Conservation (phyloP, 164 flowering plant genomes). For the Vitis amurensis region DNA sequence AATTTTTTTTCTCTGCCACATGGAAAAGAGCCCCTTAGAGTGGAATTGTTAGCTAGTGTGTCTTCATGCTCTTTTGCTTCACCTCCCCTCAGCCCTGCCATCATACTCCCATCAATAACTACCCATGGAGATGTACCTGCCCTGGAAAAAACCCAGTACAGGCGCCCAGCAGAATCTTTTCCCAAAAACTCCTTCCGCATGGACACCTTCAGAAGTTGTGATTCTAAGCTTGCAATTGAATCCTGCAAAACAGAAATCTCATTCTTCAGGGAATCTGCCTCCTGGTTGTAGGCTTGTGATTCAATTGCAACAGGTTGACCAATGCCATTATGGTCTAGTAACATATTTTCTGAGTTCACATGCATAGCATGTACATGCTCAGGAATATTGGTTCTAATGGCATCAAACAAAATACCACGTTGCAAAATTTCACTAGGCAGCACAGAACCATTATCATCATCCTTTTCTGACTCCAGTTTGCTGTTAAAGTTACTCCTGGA, state of each 20-base stretch:
- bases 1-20: constrained; percentile 8
- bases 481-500: too few species aligned
- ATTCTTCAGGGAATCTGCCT: constrained; percentile 32
- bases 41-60: background rate
- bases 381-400: too few species aligned
- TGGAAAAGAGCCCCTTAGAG: constrained; percentile 7
- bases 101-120: constrained; percentile 49
- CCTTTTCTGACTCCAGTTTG: constrained; percentile 13
- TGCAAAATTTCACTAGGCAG: background rate
- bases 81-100: constrained; percentile 14
- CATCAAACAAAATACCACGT: too few species aligned
- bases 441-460: constrained; percentile 35
- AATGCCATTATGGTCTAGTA: too few species aligned
- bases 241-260: constrained; percentile 45
- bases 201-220: constrained; percentile 57
- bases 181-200: constrained; percentile 74
- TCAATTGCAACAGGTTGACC: too few species aligned
- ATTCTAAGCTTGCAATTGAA: constrained; percentile 43
- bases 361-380: too few species aligned
- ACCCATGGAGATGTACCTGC: constrained; percentile 46
- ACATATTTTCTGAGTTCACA: too few species aligned
- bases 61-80: constrained; percentile 4
- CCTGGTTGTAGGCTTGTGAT: too few species aligned
- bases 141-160: constrained; percentile 64
- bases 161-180: constrained; percentile 60